Conservation (phyloP, 2,329 filamentous ascomycete genomes). For the Fusarium palustre region DNA sequence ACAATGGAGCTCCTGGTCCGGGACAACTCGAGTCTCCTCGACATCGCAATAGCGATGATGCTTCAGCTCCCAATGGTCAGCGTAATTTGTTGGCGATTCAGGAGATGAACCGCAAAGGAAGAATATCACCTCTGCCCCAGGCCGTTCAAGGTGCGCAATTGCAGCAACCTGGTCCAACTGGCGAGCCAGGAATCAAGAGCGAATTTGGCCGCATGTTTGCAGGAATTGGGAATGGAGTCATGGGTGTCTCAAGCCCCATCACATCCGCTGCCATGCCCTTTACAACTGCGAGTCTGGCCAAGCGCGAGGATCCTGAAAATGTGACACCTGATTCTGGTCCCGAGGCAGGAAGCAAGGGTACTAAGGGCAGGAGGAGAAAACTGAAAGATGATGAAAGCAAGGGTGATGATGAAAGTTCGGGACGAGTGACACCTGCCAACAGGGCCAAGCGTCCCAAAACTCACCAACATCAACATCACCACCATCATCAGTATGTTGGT, state of each 20-base stretch:
- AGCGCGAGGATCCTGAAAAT: conserved; percentile 66
- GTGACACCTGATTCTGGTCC: conserved; percentile 58
- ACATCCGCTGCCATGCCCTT: conserved; percentile 60
- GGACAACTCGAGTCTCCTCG: conserved; percentile 56
- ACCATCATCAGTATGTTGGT: conserved; percentile 72
- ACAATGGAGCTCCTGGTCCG: conserved; percentile 57
- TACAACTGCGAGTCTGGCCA: conserved; percentile 57
- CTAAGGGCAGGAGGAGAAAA: conserved; percentile 73
- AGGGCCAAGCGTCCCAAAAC: conserved; percentile 77
- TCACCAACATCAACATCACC: conserved; percentile 73
- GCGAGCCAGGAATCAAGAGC: conserved; percentile 91
- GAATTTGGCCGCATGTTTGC: conserved; percentile 96
- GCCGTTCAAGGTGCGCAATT: conserved; percentile 92
- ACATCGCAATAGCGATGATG: conserved; percentile 59
- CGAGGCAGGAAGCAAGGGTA: conserved; percentile 56
- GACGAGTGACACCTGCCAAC: conserved; percentile 69
- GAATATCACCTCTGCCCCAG: conserved; percentile 89
- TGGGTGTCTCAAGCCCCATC: conserved; percentile 65
- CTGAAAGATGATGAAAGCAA: conserved; percentile 79
- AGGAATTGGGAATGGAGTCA: conserved; percentile 77
- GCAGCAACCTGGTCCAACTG: conserved; percentile 80
- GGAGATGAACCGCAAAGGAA: conserved; percentile 82
- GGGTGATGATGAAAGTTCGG: conserved; percentile 74
- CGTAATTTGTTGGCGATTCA: conserved; percentile 82
- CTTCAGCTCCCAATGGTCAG: conserved; percentile 65